Evolutionary conservation across 805 yeast genomes (phyloP).

Genomic region (Sungouiozyma intestinalis): DNA sequence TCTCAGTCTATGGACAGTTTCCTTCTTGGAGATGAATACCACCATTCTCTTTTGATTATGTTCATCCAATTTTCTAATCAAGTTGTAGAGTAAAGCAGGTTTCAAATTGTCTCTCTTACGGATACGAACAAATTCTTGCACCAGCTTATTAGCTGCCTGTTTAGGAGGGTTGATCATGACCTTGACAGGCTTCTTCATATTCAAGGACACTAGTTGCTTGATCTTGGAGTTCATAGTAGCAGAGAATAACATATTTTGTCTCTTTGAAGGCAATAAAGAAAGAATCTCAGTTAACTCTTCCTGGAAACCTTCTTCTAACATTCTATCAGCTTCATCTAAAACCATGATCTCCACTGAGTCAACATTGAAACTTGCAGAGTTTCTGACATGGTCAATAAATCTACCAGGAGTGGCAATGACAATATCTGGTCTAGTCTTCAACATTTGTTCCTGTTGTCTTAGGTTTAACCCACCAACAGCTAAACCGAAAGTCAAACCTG

Average conservation of each 20-base stretch:
- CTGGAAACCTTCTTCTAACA: slow-evolving; percentile 98
- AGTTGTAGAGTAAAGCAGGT: slow-evolving; percentile 69
- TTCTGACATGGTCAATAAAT: slow-evolving; percentile 91
- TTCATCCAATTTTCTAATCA: slow-evolving; percentile 58
- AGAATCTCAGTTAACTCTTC: slow-evolving; percentile 87
- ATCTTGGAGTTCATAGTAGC: slow-evolving; percentile 97
- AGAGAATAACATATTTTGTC: slow-evolving; percentile 90
- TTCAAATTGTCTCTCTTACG: slow-evolving; percentile 79
- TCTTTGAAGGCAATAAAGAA: slow-evolving; percentile 73
- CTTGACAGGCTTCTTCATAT: slow-evolving; percentile 83
- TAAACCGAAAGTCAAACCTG: slow-evolving; percentile 73
- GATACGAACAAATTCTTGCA: slow-evolving; percentile 90
- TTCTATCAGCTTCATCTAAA: slow-evolving; percentile 96
- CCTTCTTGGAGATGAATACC: slow-evolving; percentile 87
- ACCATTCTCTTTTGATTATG: slow-evolving; percentile 62
- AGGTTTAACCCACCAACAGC: slow-evolving; percentile 98
- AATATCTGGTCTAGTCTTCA: slow-evolving; percentile 86
- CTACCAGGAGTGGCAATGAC: slow-evolving; percentile 99
- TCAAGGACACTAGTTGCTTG: slow-evolving; percentile 75
- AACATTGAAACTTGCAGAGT: slow-evolving; percentile 85
- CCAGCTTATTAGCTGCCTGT: slow-evolving; percentile 80
- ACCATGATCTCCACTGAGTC: slow-evolving; percentile 88
- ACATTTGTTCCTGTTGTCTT: slow-evolving; percentile 90
- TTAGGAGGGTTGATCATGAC: slow-evolving; percentile 96
- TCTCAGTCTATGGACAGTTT: slow-evolving; percentile 78